Conservation (phyloP, 176 grass and related monocot species). For the Musa itinerans region DNA sequence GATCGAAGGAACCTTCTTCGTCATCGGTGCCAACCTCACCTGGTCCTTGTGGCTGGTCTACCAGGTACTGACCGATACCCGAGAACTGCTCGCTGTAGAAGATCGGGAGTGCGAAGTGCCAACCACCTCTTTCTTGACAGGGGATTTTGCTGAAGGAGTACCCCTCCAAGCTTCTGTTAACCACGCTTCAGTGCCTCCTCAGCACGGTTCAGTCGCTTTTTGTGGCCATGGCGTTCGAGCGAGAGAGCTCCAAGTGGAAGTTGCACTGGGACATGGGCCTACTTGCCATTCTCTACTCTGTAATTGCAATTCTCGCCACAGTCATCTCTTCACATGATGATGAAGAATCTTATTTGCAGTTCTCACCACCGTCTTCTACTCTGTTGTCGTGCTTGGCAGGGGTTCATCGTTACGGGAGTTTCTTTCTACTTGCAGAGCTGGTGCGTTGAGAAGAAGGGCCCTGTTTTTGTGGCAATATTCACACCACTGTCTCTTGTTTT, state of each 20-base stretch:
- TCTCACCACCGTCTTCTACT: not conserved
- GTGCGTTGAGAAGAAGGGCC: conserved; percentile 52
- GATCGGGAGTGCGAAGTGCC: not conserved
- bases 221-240: conserved; percentile 51
- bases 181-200: conserved; percentile 31
- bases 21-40: conserved; percentile 36
- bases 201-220: conserved; percentile 53
- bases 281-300: conserved; percentile 39
- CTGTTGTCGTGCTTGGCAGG: conserved; percentile 21
- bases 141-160: conserved; percentile 42
- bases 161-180: conserved; percentile 49
- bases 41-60: conserved; percentile 63
- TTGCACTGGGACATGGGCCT: conserved; percentile 42
- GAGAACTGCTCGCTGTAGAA: not conserved
- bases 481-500: conserved; percentile 62
- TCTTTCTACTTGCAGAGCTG: conserved; percentile 82
- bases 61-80: conserved; percentile 21
- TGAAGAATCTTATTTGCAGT: not conserved
- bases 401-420: conserved; percentile 40
- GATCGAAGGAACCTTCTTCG: conserved; percentile 52
- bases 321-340: not conserved
- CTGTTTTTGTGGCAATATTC: conserved; percentile 63
- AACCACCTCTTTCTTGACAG: conserved; percentile 15
- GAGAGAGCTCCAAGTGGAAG: conserved; percentile 57
- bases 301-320: not conserved